Evolutionary conservation across 441 rosid species (phyloP).

Genomic region (Adansonia madagascariensis): DNA sequence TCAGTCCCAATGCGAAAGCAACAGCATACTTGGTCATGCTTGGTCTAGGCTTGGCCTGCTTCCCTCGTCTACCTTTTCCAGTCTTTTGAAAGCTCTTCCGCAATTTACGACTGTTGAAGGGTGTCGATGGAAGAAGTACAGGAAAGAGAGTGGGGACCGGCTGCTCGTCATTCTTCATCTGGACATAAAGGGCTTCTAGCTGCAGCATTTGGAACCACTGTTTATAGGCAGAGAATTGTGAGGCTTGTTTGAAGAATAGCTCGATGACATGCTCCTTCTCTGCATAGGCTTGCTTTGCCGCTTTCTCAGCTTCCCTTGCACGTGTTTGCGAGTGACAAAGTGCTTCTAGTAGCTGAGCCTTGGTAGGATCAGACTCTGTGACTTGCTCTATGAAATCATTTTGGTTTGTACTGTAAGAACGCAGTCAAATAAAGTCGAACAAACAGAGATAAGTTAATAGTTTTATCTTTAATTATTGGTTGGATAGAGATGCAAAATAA

Average conservation of each 20-base stretch:
- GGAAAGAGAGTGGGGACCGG: constrained; percentile 57
- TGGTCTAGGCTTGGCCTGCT: constrained; percentile 36
- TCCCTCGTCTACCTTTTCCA: constrained; percentile 44
- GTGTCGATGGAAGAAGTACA: constrained; percentile 50
- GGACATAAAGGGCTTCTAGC: constrained; percentile 68
- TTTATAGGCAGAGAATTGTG: constrained; percentile 86
- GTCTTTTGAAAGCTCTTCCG: constrained; percentile 46
- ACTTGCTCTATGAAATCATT: constrained; percentile 40
- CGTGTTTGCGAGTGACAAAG: constrained; percentile 91
- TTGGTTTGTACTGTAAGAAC: constrained; percentile 36
- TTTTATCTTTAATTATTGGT: background rate
- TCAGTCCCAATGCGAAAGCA: constrained; percentile 68
- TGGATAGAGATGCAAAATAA: constrained; percentile 1
- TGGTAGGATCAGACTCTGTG: constrained; percentile 58
- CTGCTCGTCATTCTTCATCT: constrained; percentile 59
- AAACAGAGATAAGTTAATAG: background rate
- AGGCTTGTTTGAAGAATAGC: constrained; percentile 89
- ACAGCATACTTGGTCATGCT: constrained; percentile 45
- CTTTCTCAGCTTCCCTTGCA: constrained; percentile 93
- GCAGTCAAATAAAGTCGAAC: constrained; percentile 17
- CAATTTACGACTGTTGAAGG: constrained; percentile 41
- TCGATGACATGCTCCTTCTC: constrained; percentile 83
- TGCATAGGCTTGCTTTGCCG: constrained; percentile 70
- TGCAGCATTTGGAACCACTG: constrained; percentile 89
- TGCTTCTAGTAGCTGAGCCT: constrained; percentile 82